Evolutionary conservation across 2,329 filamentous ascomycete genomes (phyloP), one percentile per base, ranked within the genome.

Genomic region (Calonectria fujianensis): DNA sequence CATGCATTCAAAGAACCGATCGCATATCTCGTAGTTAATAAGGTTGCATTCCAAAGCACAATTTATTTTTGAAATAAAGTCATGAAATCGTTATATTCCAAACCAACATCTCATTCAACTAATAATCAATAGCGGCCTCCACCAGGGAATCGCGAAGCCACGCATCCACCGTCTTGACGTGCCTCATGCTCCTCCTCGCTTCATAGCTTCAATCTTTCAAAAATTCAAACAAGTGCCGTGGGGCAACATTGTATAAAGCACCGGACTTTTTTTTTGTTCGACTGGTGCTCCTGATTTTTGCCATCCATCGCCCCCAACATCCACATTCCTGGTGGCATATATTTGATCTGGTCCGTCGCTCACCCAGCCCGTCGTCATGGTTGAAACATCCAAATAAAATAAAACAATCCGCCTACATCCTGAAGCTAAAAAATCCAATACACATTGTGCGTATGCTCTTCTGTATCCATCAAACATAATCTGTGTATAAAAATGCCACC

Each of bases 201-300:
- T 48, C 59, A 16, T 57, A 37, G 41, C 72, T 61, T 71, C 57
- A 70, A 80, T 61, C 51, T 72, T 64, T 69, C 57, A 70, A 80
- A 75, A 79, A 78, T 74, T 80, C 74, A 76, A 82, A 84, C 83
- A 86, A 85, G 78, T 86, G 85, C 87, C 87, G 87, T 78, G 87
- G 88, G 87, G 87, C 86, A 88, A 83, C 85, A 84, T 85, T 87
- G 85, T 87, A 85, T 82, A 82, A 81, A 82, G 70, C 78, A 77
- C 70, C 70, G 67, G 74, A 75, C 77, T 79, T 74, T 78, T 64
- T 77, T 48, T 48, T 48, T 48, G 24, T 69, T 76, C 69, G 59
- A 64, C 39, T 73, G 52, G 48, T 68, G 66, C 63, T 66, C 69
- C 68, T 51, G 59, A 74, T 61, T 80, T 81, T 80, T 75, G 51